phyloP scores from a whole-genome alignment of 2,329 filamentous ascomycete species.

The Graphiopsis chlorocephala region DNA sequence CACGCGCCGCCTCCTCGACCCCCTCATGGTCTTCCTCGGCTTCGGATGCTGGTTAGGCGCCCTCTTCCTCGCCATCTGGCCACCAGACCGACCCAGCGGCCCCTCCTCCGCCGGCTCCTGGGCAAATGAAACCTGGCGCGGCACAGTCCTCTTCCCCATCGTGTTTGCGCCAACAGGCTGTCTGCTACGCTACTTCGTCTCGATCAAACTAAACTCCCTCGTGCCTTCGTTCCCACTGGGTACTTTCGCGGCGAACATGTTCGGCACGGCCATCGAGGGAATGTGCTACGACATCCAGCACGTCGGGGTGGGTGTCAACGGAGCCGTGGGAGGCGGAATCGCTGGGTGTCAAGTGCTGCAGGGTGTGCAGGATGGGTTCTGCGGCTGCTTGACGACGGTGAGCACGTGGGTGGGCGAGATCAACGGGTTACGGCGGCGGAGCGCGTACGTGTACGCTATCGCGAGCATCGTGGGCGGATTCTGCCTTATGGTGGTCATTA shows the following conservation, averaged over 20 bases:
- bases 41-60: slow-evolving; percentile 77
- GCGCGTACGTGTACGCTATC: slow-evolving; percentile 68
- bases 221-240: slow-evolving; percentile 73
- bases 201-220: slow-evolving; percentile 67
- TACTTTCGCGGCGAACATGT: slow-evolving; percentile 78
- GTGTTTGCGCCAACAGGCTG: slow-evolving; percentile 82
- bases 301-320: slow-evolving; percentile 40
- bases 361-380: slow-evolving; percentile 49
- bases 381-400: slow-evolving; percentile 48
- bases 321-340: slow-evolving; percentile 38
- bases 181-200: slow-evolving; percentile 70
- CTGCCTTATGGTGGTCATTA: slow-evolving; percentile 62
- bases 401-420: slow-evolving; percentile 50
- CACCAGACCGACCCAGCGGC: slow-evolving; percentile 55
- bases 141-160: slow-evolving; percentile 69
- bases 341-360: slow-evolving; percentile 47
- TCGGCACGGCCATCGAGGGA: slow-evolving; percentile 71
- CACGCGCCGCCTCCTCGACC: slow-evolving; percentile 63
- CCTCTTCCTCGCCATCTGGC: slow-evolving; percentile 67
- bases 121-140: slow-evolving; percentile 64
- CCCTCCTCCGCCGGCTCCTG: slow-evolving; percentile 19
- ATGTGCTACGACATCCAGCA: slow-evolving; percentile 79
- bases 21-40: slow-evolving; percentile 60
- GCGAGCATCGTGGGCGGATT: slow-evolving; percentile 60
- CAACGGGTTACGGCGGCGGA: slow-evolving; percentile 38